Evolutionary conservation across 2,329 filamentous ascomycete species (phyloP).

Genomic region (Pyrenophora tritici-repentis): DNA sequence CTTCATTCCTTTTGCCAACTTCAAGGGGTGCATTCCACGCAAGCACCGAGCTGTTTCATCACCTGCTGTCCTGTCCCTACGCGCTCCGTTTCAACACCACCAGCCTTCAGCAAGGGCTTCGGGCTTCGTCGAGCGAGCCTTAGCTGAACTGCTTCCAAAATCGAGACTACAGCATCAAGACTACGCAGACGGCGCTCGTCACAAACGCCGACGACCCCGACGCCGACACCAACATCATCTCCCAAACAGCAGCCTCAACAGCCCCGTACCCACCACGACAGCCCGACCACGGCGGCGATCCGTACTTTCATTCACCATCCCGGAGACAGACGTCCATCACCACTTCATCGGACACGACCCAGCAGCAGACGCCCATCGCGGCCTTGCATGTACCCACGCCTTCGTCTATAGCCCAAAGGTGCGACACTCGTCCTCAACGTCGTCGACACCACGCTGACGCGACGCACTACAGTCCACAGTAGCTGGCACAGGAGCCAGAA

Average conservation of each 20-base stretch:
- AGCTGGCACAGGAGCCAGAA: constrained; percentile 27
- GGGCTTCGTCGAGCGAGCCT: constrained; percentile 18
- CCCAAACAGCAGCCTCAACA: constrained; percentile 9
- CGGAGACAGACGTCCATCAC: background rate
- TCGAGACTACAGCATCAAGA: background rate
- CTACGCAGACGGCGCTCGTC: too few species aligned
- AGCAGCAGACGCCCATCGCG: constrained; percentile 9
- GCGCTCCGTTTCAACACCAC: constrained; percentile 42
- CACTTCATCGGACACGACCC: constrained; percentile 8
- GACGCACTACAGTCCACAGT: constrained; percentile 23
- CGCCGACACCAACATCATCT: constrained; percentile 8
- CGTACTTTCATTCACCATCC: background rate
- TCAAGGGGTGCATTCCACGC: constrained; percentile 45
- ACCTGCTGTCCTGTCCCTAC: constrained; percentile 32
- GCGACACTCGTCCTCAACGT: constrained; percentile 14
- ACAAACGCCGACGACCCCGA: background rate
- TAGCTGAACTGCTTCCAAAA: constrained; percentile 7
- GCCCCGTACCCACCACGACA: background rate
- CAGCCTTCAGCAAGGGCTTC: constrained; percentile 1
- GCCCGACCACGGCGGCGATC: background rate
- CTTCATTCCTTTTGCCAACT: constrained; percentile 36
- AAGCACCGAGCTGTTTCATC: constrained; percentile 26
- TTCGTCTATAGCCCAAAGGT: constrained; percentile 32
- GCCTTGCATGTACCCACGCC: constrained; percentile 31
- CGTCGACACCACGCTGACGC: constrained; percentile 23